phyloP scores from a whole-genome alignment of 306 rosid species.

The Prosopis cineraria region DNA sequence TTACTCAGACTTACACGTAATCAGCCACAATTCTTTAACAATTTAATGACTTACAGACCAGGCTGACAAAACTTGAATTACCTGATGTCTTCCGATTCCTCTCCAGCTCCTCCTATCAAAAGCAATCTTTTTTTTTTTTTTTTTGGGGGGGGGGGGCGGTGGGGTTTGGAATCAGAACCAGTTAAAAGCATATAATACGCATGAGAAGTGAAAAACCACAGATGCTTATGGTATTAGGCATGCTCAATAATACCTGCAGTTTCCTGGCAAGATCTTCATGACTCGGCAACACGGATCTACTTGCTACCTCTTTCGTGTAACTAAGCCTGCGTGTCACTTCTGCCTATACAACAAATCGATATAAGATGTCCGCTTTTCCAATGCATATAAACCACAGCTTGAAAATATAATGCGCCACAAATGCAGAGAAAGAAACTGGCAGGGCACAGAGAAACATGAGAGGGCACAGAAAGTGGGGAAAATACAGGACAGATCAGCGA shows the following conservation, averaged over 20 bases:
- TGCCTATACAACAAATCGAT: conserved; percentile 54
- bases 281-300: conserved; percentile 73
- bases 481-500: background rate
- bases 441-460: background rate
- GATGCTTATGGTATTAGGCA: background rate
- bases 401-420: conserved; percentile 8
- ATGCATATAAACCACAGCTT: conserved; percentile 9
- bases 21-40: conserved; percentile 10
- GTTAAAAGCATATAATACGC: background rate
- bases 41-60: conserved; percentile 10
- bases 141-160: too few species aligned
- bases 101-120: conserved; percentile 42
- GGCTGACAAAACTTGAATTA: conserved; percentile 18
- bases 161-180: background rate
- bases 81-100: conserved; percentile 43
- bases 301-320: conserved; percentile 72
- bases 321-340: conserved; percentile 90
- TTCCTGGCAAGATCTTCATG: conserved; percentile 95
- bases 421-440: conserved; percentile 7
- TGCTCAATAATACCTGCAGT: conserved; percentile 66
- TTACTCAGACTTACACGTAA: background rate
- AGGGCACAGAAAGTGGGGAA: background rate
- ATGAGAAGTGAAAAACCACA: background rate
- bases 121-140: too few species aligned
- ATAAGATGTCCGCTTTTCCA: background rate